Percentiles rank a stretch among this genome's conserved stretches.
Evolutionary conservation across 1,284 basidiomycete genomes (phyloP).

Genomic region (Moesziomyces parantarcticus): DNA sequence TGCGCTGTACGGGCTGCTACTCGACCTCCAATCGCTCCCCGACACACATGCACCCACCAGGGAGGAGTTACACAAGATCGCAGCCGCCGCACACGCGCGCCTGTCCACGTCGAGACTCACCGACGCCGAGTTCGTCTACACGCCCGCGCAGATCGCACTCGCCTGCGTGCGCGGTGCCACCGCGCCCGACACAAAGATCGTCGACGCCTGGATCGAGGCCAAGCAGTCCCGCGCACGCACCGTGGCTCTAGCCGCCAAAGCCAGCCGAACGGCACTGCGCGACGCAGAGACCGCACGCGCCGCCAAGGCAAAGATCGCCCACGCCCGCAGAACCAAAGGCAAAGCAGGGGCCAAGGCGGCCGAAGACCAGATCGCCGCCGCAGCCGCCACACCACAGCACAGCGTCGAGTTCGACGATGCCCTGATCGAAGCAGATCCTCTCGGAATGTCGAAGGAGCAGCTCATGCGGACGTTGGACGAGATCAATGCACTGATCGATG

Average conservation of each 20-base stretch:
- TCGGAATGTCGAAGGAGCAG: conserved; percentile 72
- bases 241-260: conserved; percentile 11
- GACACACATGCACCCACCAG: conserved; percentile 6
- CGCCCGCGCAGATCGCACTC: conserved; percentile 93
- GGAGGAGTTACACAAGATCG: conserved; percentile 39
- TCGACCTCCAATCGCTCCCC: conserved; percentile 82
- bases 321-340: conserved; percentile 19
- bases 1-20: conserved; percentile 86
- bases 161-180: conserved; percentile 74
- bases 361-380: conserved; percentile 27
- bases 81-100: conserved; percentile 29
- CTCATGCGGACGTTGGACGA: conserved; percentile 76
- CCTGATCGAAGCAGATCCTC: conserved; percentile 24
- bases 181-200: conserved; percentile 70
- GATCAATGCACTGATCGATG: conserved; percentile 27
- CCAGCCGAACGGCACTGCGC: conserved; percentile 5
- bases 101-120: conserved; percentile 78
- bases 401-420: conserved; percentile 35
- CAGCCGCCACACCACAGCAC: not conserved
- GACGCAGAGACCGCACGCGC: conserved; percentile 20
- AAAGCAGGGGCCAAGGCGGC: conserved; percentile 37
- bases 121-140: conserved; percentile 89
- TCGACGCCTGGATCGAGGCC: conserved; percentile 73
- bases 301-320: conserved; percentile 21
- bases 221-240: conserved; percentile 20